Evolutionary conservation across 495 filamentous ascomycete genomes (phyloP).

Genomic region (Penicillium pulvis): DNA sequence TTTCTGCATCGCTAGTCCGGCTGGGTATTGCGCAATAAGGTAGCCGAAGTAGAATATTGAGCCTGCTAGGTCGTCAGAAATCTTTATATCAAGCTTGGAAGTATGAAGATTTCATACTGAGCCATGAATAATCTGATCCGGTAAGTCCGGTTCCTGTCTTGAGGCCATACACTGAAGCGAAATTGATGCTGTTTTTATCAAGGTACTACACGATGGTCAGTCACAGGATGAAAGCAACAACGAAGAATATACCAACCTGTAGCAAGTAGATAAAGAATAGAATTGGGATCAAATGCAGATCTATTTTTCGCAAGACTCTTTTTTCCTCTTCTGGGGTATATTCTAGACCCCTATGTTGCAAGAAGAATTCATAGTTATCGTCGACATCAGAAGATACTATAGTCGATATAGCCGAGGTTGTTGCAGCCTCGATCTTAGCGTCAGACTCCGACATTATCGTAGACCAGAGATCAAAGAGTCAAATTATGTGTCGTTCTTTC

Average conservation of each 20-base stretch:
- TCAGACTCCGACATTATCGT: slow-evolving; percentile 9
- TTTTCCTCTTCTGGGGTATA: slow-evolving; percentile 50
- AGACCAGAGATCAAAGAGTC: not conserved
- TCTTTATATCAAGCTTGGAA: no score
- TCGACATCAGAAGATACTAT: slow-evolving; percentile 22
- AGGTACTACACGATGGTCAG: slow-evolving; percentile 48
- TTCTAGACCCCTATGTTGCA: slow-evolving; percentile 27
- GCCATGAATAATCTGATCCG: slow-evolving; percentile 62
- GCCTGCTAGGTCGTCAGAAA: slow-evolving; percentile 14
- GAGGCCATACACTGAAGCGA: slow-evolving; percentile 60
- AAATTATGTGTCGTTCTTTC: not conserved
- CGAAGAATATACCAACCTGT: slow-evolving; percentile 21
- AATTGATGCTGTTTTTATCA: slow-evolving; percentile 63
- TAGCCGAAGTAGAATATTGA: slow-evolving; percentile 61
- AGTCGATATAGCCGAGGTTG: slow-evolving; percentile 12
- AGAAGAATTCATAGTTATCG: slow-evolving; percentile 30
- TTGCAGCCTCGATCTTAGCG: slow-evolving; percentile 21
- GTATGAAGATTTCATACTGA: no score
- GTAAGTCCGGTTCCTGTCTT: slow-evolving; percentile 51
- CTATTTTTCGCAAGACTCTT: slow-evolving; percentile 56
- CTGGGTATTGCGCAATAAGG: slow-evolving; percentile 54
- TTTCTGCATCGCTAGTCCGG: slow-evolving; percentile 54
- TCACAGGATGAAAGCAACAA: not conserved
- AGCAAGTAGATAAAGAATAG: slow-evolving; percentile 57
- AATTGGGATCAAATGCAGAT: slow-evolving; percentile 55